Evolutionary conservation across 1,284 basidiomycete genomes (phyloP), one percentile per base, ranked within the genome.

Genomic region (Moesziomyces antarcticus): DNA sequence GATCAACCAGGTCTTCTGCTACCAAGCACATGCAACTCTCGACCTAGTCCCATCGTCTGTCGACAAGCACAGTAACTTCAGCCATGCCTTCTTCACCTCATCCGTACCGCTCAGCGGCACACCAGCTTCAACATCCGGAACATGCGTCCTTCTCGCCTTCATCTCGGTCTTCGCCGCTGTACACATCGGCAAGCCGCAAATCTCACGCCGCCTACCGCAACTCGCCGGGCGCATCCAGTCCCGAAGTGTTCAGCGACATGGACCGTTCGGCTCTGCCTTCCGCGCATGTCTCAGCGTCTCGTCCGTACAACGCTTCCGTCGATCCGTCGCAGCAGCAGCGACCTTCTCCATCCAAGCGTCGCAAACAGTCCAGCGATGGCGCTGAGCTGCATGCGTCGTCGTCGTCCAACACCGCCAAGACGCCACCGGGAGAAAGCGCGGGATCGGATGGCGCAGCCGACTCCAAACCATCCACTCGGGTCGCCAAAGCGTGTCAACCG

Each of bases 401-500:
- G 5, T 49, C 58, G 13, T 37, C 56, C 10, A 18, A 50, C 16
- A n/a, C 37, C 24, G 18, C 30, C 5, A 55, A 54, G 37, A 22
- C 37, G 3, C 22, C 43, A 6, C 20, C 51, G 5, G 24, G 43
- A 22, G 58, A 66, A 3, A 14, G 24, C 6, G 21, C 44, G 6
- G 22, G 35, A 22, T 20, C 53, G 10, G 49, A 59, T 27, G 45
- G 51, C 24, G 46, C 44, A 1, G 22, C 16, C 5, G 71, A 69
- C 42, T 33, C 50, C 14, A 75, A 68, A 27, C 49, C 47, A 18
- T 69, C 61, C 13, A 56, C 64, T 1, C 51, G 79, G 9, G 74
- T 78, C 5, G 71, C 73, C 16, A 81, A 80, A 41, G 79, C 79
- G 5, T 81, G 79, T 33, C 64, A 73, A 25, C 73, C 73, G 2